Percentiles rank a stretch among this genome's conserved stretches.
Evolutionary conservation across 495 filamentous ascomycete genomes (phyloP).

Genomic region (Sporormia fimetaria): DNA sequence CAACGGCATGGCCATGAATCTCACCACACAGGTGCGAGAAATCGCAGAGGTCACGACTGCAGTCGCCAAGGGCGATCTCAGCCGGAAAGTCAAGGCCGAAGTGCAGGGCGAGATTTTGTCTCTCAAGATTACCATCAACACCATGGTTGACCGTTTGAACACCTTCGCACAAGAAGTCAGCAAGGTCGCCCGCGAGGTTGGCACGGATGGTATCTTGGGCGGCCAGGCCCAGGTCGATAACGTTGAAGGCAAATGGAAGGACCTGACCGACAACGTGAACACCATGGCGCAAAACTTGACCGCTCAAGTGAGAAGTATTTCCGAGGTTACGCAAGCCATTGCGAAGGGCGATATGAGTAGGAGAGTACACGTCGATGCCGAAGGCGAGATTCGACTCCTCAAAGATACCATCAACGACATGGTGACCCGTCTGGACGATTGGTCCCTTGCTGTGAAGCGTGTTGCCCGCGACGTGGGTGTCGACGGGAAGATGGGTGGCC

Average conservation of each 20-base stretch:
- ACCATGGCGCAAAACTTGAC: slow-evolving; percentile 95
- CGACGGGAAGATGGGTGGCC: slow-evolving; percentile 97
- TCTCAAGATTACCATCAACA: slow-evolving; percentile 96
- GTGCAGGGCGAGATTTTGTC: slow-evolving; percentile 92
- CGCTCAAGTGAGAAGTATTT: slow-evolving; percentile 89
- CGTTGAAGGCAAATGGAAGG: slow-evolving; percentile 98
- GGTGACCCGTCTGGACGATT: slow-evolving; percentile 90
- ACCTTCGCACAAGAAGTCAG: slow-evolving; percentile 98
- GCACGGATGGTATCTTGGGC: slow-evolving; percentile 90
- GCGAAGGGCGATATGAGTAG: slow-evolving; percentile 88
- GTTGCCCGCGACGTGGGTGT: slow-evolving; percentile 96
- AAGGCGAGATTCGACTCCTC: slow-evolving; percentile 85
- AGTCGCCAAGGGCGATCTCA: slow-evolving; percentile 87
- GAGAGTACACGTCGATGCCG: slow-evolving; percentile 90
- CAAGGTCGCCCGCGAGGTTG: slow-evolving; percentile 96
- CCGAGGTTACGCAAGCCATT: slow-evolving; percentile 93
- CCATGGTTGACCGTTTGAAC: slow-evolving; percentile 95
- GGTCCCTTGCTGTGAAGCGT: slow-evolving; percentile 92
- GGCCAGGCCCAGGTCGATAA: slow-evolving; percentile 95
- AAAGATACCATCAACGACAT: slow-evolving; percentile 99
- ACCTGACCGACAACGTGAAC: slow-evolving; percentile 91
- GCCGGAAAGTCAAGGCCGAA: slow-evolving; percentile 90
- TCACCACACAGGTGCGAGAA: slow-evolving; percentile 95
- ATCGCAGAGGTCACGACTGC: slow-evolving; percentile 97
- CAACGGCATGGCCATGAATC: slow-evolving; percentile 97